phyloP scores from a whole-genome alignment of 2,329 filamentous ascomycete genomes.

The Teratosphaeria epicoccoides region DNA sequence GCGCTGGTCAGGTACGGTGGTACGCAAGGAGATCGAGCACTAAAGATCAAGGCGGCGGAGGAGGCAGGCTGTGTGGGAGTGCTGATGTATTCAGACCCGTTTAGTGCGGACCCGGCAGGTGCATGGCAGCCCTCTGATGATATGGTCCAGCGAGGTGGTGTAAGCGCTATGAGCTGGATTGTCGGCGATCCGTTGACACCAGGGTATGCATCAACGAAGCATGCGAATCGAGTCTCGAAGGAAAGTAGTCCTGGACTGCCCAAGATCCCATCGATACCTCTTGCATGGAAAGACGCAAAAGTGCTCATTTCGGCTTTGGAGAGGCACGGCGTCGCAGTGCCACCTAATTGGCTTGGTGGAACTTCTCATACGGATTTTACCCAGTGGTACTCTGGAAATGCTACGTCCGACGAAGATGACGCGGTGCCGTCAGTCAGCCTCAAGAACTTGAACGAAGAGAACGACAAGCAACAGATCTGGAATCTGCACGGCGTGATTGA shows the following conservation, averaged over 20 bases:
- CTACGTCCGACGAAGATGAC: slow-evolving; percentile 38
- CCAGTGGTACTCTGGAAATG: slow-evolving; percentile 71
- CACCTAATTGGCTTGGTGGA: slow-evolving; percentile 63
- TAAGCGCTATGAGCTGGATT: slow-evolving; percentile 71
- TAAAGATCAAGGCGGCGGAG: slow-evolving; percentile 87
- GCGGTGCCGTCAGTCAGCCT: slow-evolving; percentile 59
- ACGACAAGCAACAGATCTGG: slow-evolving; percentile 61
- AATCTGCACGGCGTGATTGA: slow-evolving; percentile 78
- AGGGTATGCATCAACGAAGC: slow-evolving; percentile 64
- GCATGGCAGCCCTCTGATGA: slow-evolving; percentile 66
- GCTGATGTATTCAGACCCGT: slow-evolving; percentile 84
- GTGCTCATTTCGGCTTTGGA: slow-evolving; percentile 64
- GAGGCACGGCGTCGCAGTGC: slow-evolving; percentile 54
- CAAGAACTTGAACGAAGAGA: slow-evolving; percentile 61
- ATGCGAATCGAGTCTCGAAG: slow-evolving; percentile 54
- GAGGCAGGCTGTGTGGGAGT: slow-evolving; percentile 76
- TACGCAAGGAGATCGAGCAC: slow-evolving; percentile 56
- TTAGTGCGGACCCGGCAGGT: slow-evolving; percentile 67
- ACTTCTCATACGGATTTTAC: slow-evolving; percentile 50
- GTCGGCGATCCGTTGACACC: slow-evolving; percentile 88
- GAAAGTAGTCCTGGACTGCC: slow-evolving; percentile 63
- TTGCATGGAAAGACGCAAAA: slow-evolving; percentile 83
- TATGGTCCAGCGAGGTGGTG: slow-evolving; percentile 70
- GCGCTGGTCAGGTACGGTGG: slow-evolving; percentile 75
- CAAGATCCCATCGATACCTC: slow-evolving; percentile 78